Conservation (phyloP, 805 yeast genomes). For the Hanseniaspora opuntiae region DNA sequence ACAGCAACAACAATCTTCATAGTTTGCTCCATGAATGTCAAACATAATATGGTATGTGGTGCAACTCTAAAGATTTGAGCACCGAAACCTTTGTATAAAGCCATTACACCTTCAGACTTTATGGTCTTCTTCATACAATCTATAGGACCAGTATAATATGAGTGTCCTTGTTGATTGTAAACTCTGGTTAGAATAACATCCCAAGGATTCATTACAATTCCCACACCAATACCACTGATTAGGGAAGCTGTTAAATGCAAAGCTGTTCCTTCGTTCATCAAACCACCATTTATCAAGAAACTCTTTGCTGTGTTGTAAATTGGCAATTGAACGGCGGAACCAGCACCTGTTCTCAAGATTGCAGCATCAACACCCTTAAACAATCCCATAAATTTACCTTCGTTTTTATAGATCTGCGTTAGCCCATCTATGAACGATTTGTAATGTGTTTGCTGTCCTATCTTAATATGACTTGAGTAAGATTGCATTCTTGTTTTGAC, state of each 20-base stretch:
- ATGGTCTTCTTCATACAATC: slow-evolving; percentile 84
- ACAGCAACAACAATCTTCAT: slow-evolving; percentile 43
- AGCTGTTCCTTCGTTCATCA: slow-evolving; percentile 49
- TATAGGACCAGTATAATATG: slow-evolving; percentile 69
- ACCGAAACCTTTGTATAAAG: slow-evolving; percentile 86
- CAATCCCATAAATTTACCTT: slow-evolving; percentile 69
- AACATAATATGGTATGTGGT: slow-evolving; percentile 82
- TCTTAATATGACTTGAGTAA: slow-evolving; percentile 48
- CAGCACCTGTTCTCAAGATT: slow-evolving; percentile 82
- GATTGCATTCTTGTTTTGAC: slow-evolving; percentile 96
- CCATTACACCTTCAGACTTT: slow-evolving; percentile 66
- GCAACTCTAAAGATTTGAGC: slow-evolving; percentile 87
- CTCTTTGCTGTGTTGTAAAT: slow-evolving; percentile 68
- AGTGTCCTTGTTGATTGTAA: slow-evolving; percentile 76
- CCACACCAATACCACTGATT: slow-evolving; percentile 80
- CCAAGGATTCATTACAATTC: slow-evolving; percentile 93
- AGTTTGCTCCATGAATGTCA: slow-evolving; percentile 92
- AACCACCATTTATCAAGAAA: slow-evolving; percentile 38
- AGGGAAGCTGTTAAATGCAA: slow-evolving; percentile 65
- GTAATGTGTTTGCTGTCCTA: slow-evolving; percentile 91
- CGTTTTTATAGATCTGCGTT: slow-evolving; percentile 42
- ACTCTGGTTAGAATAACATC: slow-evolving; percentile 90
- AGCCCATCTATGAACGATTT: slow-evolving; percentile 57
- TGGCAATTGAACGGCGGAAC: slow-evolving; percentile 90
- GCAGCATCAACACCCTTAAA: slow-evolving; percentile 94